Evolutionary conservation across 805 yeast genomes (phyloP), one percentile per base, ranked within the genome.

Genomic region (Candida easanensis): DNA sequence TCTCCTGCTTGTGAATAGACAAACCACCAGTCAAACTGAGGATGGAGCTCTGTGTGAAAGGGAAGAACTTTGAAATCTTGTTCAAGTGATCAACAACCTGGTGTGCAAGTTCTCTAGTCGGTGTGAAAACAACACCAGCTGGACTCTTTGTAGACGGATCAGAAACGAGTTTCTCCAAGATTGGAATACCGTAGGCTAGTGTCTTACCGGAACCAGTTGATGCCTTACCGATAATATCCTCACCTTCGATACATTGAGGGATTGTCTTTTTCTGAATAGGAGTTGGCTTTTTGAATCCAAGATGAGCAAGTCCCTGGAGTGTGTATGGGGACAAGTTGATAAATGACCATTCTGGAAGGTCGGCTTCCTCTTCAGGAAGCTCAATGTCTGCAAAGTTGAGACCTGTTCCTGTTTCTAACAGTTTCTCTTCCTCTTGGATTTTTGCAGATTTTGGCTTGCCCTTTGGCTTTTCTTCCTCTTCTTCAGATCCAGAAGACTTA

Each of bases 161-260:
- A 5, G 63, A 44, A 16, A 80, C 53, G 45, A 77, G 75, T 46
- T 73, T 77, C 58, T 91, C 96, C 47, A 93, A 63, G 22, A 95
- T 82, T 9, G 99, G 97, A 21, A 93, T 78, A 36, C 97, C 97
- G 62, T 88, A 93, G 0, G 99, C 99, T 45, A 90, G 69, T 0
- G 99, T 93, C 61, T 93, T 93, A 73, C 99, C 99, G 1, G 96
- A 87, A 62, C 99, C 99, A 1, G 99, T 93, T 10, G 93, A 84
- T 14, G 99, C 99, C 60, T 91, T 93, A 42, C 99, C 99, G 51
- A 93, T 81, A 4, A 93, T 77, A 64, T 93, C 98, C 27, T 71
- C 73, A 5, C 90, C 95, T 22, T 71, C 69, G 13, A 88, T 45
- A 2, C 91, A 88, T 21, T 72, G 56, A 2, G 98, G 96, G 42